Conservation (phyloP, 106 monocot species). For the Chionographis japonica region DNA sequence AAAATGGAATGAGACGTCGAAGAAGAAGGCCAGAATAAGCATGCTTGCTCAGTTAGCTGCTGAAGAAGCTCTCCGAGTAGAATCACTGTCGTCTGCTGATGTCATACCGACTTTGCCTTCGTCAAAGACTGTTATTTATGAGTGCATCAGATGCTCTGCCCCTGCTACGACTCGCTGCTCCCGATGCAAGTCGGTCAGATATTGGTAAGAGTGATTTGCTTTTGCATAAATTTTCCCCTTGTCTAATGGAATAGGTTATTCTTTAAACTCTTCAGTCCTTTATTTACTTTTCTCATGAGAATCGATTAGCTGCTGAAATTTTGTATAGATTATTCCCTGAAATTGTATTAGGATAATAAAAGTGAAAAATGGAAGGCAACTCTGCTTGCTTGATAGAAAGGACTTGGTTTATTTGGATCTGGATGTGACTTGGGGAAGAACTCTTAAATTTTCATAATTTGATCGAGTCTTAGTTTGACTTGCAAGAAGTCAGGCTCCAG, state of each 20-base stretch:
- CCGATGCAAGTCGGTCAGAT: slow-evolving; percentile 94
- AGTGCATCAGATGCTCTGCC: slow-evolving; percentile 73
- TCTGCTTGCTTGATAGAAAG: too few species aligned
- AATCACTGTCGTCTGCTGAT: slow-evolving; percentile 40
- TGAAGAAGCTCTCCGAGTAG: slow-evolving; percentile 60
- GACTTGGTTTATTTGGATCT: too few species aligned
- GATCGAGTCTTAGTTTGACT: too few species aligned
- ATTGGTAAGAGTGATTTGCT: slow-evolving; percentile 56
- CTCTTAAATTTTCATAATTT: too few species aligned
- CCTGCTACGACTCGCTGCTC: slow-evolving; percentile 93
- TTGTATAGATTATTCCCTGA: too few species aligned
- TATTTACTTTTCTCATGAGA: neutral
- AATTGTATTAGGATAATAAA: too few species aligned
- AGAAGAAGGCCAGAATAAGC: slow-evolving; percentile 61
- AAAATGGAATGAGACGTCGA: slow-evolving; percentile 67
- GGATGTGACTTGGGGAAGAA: too few species aligned
- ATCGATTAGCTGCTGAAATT: too few species aligned
- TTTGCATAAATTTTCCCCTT: neutral
- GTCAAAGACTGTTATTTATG: slow-evolving; percentile 35
- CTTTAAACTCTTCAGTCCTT: neutral
- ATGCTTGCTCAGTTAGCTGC: slow-evolving; percentile 66
- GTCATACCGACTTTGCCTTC: slow-evolving; percentile 26
- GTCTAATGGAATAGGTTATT: neutral
- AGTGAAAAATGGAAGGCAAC: too few species aligned
- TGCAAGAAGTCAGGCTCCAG: too few species aligned